phyloP scores from a whole-genome alignment of 1,284 basidiomycete genomes.

The Rhodotorula sp. region DNA sequence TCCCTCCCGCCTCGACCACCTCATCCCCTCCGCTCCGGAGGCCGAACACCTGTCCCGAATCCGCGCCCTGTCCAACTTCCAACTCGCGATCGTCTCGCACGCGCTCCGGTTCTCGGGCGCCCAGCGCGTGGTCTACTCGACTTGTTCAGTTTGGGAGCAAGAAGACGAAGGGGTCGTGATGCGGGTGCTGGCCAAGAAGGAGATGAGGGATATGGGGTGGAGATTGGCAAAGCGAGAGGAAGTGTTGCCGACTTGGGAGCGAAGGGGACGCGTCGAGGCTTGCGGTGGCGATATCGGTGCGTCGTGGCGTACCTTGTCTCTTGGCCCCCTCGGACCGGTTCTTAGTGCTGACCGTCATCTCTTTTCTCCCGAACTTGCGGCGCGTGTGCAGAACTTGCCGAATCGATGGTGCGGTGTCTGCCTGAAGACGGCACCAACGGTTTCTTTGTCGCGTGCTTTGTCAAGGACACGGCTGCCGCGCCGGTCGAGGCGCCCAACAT shows the following conservation, averaged over 20 bases:
- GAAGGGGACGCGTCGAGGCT: constrained; percentile 69
- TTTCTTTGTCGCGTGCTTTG: constrained; percentile 88
- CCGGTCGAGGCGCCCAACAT: constrained; percentile 11
- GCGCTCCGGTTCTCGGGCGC: constrained; percentile 79
- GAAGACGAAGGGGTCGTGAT: constrained; percentile 87
- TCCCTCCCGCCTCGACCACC: constrained; percentile 45
- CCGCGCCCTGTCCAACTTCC: constrained; percentile 77
- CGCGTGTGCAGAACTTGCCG: constrained; percentile 57
- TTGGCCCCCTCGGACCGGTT: too few relatives aligned
- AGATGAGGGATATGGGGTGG: constrained; percentile 63
- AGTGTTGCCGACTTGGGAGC: constrained; percentile 73
- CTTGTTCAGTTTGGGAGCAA: constrained; percentile 83
- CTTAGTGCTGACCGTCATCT: too few relatives aligned
- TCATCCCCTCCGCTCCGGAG: constrained; percentile 46
- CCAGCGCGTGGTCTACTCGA: constrained; percentile 85
- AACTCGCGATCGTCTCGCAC: constrained; percentile 88
- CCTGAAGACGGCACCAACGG: constrained; percentile 87
- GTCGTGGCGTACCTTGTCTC: too few relatives aligned
- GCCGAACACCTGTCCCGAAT: constrained; percentile 61
- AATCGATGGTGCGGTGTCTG: constrained; percentile 73
- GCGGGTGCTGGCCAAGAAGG: constrained; percentile 62
- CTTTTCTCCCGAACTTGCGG: neutral
- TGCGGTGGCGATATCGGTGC: constrained; percentile 45
- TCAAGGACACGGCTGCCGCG: constrained; percentile 49
- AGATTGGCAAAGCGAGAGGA: constrained; percentile 62